Evolutionary conservation across 352 stramenopile genomes (phyloP).

Genomic region (Globisporangium camurandrum): DNA sequence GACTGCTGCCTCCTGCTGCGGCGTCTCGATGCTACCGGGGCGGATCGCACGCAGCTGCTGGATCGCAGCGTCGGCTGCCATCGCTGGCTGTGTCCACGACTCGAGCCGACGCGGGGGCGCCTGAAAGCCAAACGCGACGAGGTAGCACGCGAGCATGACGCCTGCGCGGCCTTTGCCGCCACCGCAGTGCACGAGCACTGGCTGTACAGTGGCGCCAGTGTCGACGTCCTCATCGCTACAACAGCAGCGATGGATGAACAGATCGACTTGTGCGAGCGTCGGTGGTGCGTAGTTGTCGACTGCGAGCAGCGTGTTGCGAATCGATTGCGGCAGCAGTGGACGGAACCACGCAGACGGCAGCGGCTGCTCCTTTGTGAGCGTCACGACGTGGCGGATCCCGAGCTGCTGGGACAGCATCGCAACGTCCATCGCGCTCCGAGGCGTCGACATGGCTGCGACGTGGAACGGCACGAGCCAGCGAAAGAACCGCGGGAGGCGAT

Average conservation of each 20-base stretch:
- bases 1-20: conserved; percentile 40
- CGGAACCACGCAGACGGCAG: conserved; percentile 26
- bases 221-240: background rate
- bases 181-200: conserved; percentile 56
- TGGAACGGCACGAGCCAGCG: conserved; percentile 38
- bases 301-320: conserved; percentile 34
- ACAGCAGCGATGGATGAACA: conserved; percentile 44
- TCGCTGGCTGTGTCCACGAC: conserved; percentile 31
- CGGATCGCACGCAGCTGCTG: conserved; percentile 30
- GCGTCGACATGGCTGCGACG: conserved; percentile 32
- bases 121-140: conserved; percentile 52
- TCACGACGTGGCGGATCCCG: conserved; percentile 27
- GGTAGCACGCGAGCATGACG: conserved; percentile 58
- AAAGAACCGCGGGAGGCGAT: conserved; percentile 32
- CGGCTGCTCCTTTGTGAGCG: conserved; percentile 30
- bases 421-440: conserved; percentile 24
- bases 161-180: conserved; percentile 56
- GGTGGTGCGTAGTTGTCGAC: conserved; percentile 52
- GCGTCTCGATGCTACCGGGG: conserved; percentile 50
- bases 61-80: conserved; percentile 36
- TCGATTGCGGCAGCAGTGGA: conserved; percentile 11
- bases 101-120: conserved; percentile 14
- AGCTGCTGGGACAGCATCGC: conserved; percentile 19
- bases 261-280: conserved; percentile 43
- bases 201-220: background rate